Percentiles rank a stretch among this genome's conserved stretches.
Evolutionary conservation across 139 green algal genomes (phyloP).

Genomic region (Coelastrella sp.): DNA sequence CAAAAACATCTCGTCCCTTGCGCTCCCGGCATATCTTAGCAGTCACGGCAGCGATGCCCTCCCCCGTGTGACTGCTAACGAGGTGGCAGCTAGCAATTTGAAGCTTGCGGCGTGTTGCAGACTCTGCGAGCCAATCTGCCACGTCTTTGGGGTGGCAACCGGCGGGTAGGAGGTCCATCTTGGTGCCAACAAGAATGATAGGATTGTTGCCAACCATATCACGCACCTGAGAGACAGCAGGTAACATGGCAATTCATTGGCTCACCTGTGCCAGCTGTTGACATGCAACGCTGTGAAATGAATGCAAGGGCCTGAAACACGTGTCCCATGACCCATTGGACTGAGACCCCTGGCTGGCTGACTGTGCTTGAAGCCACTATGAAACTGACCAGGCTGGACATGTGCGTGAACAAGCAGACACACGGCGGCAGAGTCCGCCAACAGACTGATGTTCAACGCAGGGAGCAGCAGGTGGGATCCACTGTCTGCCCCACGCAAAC

Average conservation of each 20-base stretch:
- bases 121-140: slow-evolving; percentile 81
- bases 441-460: too few relatives aligned
- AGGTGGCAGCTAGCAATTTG: slow-evolving; percentile 78
- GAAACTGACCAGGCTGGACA: too few relatives aligned
- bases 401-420: too few relatives aligned
- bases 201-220: slow-evolving; percentile 94
- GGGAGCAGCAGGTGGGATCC: too few relatives aligned
- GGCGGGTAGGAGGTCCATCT: slow-evolving; percentile 93
- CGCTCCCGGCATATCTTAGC: slow-evolving; percentile 76
- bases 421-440: too few relatives aligned
- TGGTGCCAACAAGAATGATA: slow-evolving; percentile 95
- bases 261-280: too few relatives aligned
- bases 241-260: background rate
- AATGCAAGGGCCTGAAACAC: too few relatives aligned
- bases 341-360: too few relatives aligned
- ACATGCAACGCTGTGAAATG: too few relatives aligned
- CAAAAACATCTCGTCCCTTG: slow-evolving; percentile 92
- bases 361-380: too few relatives aligned
- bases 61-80: slow-evolving; percentile 75
- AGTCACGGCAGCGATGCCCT: slow-evolving; percentile 68
- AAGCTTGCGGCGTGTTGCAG: slow-evolving; percentile 73
- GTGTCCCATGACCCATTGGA: too few relatives aligned
- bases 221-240: slow-evolving; percentile 64
- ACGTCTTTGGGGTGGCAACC: slow-evolving; percentile 53
- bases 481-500: too few relatives aligned